Base-by-base conservation (phyloP, 345 rosid genomes). In the Moringa oleifera region DNA sequence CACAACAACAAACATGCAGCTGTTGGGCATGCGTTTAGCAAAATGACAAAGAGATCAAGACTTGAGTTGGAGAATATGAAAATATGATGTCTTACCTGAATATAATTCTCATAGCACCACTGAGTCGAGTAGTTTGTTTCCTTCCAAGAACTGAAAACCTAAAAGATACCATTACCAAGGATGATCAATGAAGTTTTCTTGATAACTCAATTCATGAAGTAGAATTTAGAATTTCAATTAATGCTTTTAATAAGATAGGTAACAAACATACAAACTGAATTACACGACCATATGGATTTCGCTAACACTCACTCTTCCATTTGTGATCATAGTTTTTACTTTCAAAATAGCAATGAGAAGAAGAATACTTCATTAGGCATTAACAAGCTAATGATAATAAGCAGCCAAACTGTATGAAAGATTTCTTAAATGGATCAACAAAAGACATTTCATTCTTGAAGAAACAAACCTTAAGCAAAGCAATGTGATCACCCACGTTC, bases 21-120 rank as follows among this genome's bases (percentile, higher is more conserved):
- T 16, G 1, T 1, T 41, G 13, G 47, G 12, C 47, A 41, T 41
- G 47, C 17, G 1, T 15, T 41, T 41, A 41, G 33, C 47, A 7
- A 41, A 41, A 41, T 41, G 47, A 11, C 12, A 41, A 41, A 41
- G 47, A 5, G 13, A 41, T 41, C 6, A 15, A 41, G 47, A 15
- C 47, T 5, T 1, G 47, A 41, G 12, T 41, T 9, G 12, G 9
- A 41, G 17, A 4, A 11, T 41, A 11, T 41, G 16, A 4, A 41
- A 4, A 72, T 37, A 47, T 28, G 7, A 24, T 8, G 56, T 18
- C 23, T 22, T 62, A 85, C 99, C 96, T 90, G 99, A 73, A 94
- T 94, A 78, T 94, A 94, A 74, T 85, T 90, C 72, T 94, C 99
- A 18, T 88, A 90, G 75, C 99, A 94, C 99, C 99, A 94, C 59